Percentiles rank a stretch among this genome's conserved stretches.
phyloP scores from a whole-genome alignment of 1,284 basidiomycete species.

The Papiliotrema fonsecae region DNA sequence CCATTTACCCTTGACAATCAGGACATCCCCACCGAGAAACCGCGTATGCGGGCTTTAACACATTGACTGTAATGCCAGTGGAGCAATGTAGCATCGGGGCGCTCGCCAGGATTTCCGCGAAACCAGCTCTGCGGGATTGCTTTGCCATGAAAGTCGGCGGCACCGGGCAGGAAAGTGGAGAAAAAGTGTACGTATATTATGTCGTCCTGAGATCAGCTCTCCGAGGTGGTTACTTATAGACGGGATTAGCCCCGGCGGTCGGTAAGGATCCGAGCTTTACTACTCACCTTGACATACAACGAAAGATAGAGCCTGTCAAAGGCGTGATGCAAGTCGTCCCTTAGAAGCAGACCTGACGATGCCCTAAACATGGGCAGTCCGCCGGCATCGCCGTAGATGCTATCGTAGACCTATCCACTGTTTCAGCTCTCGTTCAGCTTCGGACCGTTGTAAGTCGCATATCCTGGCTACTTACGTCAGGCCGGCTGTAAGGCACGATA shows the following conservation, averaged over 20 bases:
- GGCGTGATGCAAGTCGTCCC: slow-evolving; percentile 13
- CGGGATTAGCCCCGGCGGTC: neutral
- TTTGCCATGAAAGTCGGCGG: neutral
- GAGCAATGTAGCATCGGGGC: slow-evolving; percentile 5
- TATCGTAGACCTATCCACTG: slow-evolving; percentile 5
- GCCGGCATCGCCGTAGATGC: neutral
- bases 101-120: neutral
- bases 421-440: neutral
- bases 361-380: slow-evolving; percentile 6
- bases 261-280: too few species aligned
- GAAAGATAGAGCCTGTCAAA: slow-evolving; percentile 9
- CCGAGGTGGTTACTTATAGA: neutral
- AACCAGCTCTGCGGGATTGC: neutral
- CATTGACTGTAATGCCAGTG: slow-evolving; percentile 15
- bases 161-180: neutral
- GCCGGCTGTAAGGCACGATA: slow-evolving; percentile 6
- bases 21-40: slow-evolving; percentile 6
- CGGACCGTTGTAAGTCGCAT: neutral
- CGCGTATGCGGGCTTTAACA: slow-evolving; percentile 11
- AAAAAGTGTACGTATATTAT: neutral
- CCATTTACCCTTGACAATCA: too few species aligned
- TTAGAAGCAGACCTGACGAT: slow-evolving; percentile 9
- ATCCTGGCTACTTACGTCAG: slow-evolving; percentile 1
- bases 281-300: slow-evolving; percentile 9
- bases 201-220: neutral